These are phyloP conservation scores for Nemophila menziesii DNA, from an alignment of 257 asterid species.

Conservation along the genomic window DNA sequence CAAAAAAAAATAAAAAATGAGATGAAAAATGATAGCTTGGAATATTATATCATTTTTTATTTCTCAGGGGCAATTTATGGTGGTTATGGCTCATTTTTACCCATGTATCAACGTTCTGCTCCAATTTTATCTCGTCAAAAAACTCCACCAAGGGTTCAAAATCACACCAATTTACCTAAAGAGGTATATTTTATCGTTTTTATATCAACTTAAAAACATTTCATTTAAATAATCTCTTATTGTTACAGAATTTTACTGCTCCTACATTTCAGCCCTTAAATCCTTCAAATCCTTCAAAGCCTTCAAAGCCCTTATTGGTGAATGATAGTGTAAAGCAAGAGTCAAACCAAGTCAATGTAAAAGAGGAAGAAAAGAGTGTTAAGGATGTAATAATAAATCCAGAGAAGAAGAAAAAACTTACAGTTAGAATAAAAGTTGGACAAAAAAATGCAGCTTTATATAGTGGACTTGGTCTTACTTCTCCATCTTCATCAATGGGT, in stretches of 20 bases:
- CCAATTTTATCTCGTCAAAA: slow-evolving; percentile 43
- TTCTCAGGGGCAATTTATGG: slow-evolving; percentile 78
- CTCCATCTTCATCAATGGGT: slow-evolving; percentile 74
- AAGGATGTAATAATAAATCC: slow-evolving; percentile 27
- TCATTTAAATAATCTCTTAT: slow-evolving; percentile 7
- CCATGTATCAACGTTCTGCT: slow-evolving; percentile 69
- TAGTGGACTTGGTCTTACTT: slow-evolving; percentile 65
- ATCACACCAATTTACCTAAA: slow-evolving; percentile 16
- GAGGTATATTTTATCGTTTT: slow-evolving; percentile 47
- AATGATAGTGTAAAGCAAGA: slow-evolving; percentile 32
- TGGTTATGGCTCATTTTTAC: slow-evolving; percentile 88
- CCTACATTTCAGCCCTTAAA: slow-evolving; percentile 31
- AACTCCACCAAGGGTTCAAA: slow-evolving; percentile 52
- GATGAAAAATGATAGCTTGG: slow-evolving; percentile 14
- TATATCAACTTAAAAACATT: slow-evolving; percentile 36
- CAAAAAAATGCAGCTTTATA: slow-evolving; percentile 57
- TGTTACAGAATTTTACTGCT: slow-evolving; percentile 24
- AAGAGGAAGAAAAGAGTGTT: slow-evolving; percentile 27
- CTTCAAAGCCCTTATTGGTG: slow-evolving; percentile 20
- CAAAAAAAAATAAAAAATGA: slow-evolving; percentile 6
- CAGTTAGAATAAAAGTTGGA: slow-evolving; percentile 68
- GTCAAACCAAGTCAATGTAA: slow-evolving; percentile 26
- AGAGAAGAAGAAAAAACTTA: slow-evolving; percentile 39
- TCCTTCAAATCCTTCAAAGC: slow-evolving; percentile 20
- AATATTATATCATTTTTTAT: no score